phyloP scores from a whole-genome alignment of 495 filamentous ascomycete genomes.

The Aspergillus ostianus region DNA sequence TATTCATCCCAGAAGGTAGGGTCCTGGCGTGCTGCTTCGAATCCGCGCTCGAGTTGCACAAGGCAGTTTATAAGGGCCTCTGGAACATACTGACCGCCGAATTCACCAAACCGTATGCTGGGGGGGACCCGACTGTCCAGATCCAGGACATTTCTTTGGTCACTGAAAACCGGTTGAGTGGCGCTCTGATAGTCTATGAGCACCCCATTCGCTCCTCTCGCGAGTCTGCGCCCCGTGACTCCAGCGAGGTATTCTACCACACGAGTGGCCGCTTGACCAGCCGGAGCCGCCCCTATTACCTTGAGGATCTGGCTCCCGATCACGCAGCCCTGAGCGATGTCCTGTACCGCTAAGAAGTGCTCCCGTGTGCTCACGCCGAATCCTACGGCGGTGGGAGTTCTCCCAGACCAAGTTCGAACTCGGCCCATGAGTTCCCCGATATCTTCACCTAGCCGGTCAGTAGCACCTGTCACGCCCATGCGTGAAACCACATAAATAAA shows the following conservation, averaged over 20 bases:
- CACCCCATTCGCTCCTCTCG: slow-evolving; percentile 46
- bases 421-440: slow-evolving; percentile 76
- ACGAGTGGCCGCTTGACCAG: slow-evolving; percentile 68
- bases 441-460: slow-evolving; percentile 71
- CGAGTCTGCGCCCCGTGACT: slow-evolving; percentile 63
- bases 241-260: slow-evolving; percentile 84
- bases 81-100: slow-evolving; percentile 96
- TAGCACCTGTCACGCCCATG: slow-evolving; percentile 94
- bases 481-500: slow-evolving; percentile 99
- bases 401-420: slow-evolving; percentile 85
- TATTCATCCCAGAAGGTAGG: slow-evolving; percentile 97
- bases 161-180: slow-evolving; percentile 58
- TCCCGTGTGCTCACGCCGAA: slow-evolving; percentile 96
- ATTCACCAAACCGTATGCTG: slow-evolving; percentile 89
- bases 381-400: slow-evolving; percentile 84
- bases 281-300: slow-evolving; percentile 65
- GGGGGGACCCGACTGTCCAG: slow-evolving; percentile 52
- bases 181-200: slow-evolving; percentile 60
- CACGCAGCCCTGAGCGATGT: slow-evolving; percentile 87
- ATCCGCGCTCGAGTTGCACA: slow-evolving; percentile 83
- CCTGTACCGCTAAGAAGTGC: slow-evolving; percentile 82
- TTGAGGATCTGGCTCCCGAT: slow-evolving; percentile 93
- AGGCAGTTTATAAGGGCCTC: slow-evolving; percentile 98
- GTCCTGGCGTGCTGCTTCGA: slow-evolving; percentile 79
- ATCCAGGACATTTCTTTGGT: slow-evolving; percentile 73